Base-by-base conservation (phyloP, 1,284 basidiomycete genomes). In the Phylloporus gajari region DNA sequence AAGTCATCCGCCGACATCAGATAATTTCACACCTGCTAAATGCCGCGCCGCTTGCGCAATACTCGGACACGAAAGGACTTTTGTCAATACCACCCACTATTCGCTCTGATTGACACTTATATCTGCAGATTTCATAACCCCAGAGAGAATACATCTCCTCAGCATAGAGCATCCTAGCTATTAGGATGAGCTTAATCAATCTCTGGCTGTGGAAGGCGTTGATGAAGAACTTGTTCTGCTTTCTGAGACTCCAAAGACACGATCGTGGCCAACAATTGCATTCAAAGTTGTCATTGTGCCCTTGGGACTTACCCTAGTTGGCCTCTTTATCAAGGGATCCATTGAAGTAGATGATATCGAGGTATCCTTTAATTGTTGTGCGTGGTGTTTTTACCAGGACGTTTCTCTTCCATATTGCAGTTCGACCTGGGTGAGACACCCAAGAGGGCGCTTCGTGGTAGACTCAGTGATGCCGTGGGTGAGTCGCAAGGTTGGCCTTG, bases 391-490 rank as follows among this genome's bases (percentile, higher is more conserved):
- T 48, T 40, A 30, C n/a, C 53, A 32, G 35, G 3, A 30, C 51
- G 56, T 11, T 56, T 42, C 59, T 40, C 30, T 60, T 58, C n/a
- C 56, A 12, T 46, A n/a, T 19, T 30, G 46, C 73, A 96, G 91
- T 96, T 97, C 77, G 95, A 97, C 80, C 84, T 94, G 15, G 84
- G 85, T 46, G 88, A 89, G 35, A 94, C 96, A 0, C 83, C 96
- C 75, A 93, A 90, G 84, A 90, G 86, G 63, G 96, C 96, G 9
- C 86, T 94, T 0, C 95, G 96, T 13, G 95, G 96, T 46, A 95
- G 95, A 3, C 81, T 96, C 64, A 95, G 94, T 73, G 95, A 95
- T 69, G 95, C 95, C 40, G 93, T 93, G 75, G 93, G 91, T 90
- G 77, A 74, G 85, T 38, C 35, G 46, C 17, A 32, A 35, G 44